Evolutionary conservation across 176 grass and related monocot species (phyloP), one percentile per base, ranked within the genome.

Genomic region (Carex parvula): DNA sequence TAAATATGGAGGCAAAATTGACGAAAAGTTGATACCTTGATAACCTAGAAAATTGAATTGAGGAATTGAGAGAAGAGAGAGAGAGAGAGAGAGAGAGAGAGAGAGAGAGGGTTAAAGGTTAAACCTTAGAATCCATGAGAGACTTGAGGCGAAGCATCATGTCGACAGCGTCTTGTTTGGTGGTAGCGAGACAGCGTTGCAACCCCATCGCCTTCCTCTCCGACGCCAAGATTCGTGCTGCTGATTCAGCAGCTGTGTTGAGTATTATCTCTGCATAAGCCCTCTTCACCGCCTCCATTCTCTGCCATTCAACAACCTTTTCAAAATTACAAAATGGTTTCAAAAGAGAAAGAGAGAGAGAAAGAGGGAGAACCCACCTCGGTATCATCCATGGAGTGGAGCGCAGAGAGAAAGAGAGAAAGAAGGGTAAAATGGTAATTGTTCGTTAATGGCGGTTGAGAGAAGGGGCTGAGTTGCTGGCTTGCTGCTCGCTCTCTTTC

Each of bases 221-320:
- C 85, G 87, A 87, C 81, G 92, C 83, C 85, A 97, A 89, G 83
- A 94, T 90, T 88, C 94, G 90, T 57, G 92, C 90, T 50, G 94
- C 94, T 66, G 92, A 94, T 83, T 94, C 94, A 86, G 87, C 87
- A 80, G 89, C 90, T 62, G 90, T 92, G 87, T 92, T 94, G 55
- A 97, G 89, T 52, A 97, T 94, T 79, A 94, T 85, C 84, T 90
- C 89, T 41, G 92, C 94, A 86, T 92, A 97, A 83, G 90, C 92
- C 90, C 41, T 73, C 70, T 73, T 73, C n/a, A 73, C 70, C 41
- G 70, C 70, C 42, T 73, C 70, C 70, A 73, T 73, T 48, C 41
- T 8, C 70, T 50, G 35, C 5, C 9, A 53, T 87, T 63, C 46
- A 37, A 88, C 72, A 91, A 62, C 78, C 10, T 89, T 90, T 65